Evolutionary conservation across 495 filamentous ascomycete species (phyloP), one percentile per base, ranked within the genome.

Genomic region (Aspergillus egyptiacus): DNA sequence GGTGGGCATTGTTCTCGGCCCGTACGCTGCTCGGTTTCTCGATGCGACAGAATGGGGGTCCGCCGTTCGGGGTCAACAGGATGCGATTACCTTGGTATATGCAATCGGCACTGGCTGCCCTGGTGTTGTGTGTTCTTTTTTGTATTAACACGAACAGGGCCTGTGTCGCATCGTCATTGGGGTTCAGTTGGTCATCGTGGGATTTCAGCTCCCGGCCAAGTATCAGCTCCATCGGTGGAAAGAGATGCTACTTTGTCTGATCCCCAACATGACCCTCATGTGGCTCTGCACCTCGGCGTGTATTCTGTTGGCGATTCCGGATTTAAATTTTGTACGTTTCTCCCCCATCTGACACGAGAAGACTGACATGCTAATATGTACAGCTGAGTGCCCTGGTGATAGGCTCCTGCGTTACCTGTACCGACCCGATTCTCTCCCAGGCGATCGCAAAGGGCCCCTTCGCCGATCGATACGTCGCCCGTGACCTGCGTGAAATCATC

Each of bases 221-320:
- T 50, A 50, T n/a, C 47, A 50, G 27, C 36, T 28, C 27, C 19
- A 34, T 15, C 24, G 37, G 13, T 50, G 47, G 47, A 50, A 50
- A 19, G 47, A 50, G 28, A 50, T 50, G 47, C 27, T 50, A 11
- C 31, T 50, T 14, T 50, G 47, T 33, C 37, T 50, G 8, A 42
- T 50, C 10, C 47, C 47, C 5, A 50, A 50, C 27, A 50, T 50
- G 47, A 35, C 47, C 0, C 11, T 50, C 13, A 50, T 50, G 47
- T 50, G 47, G 47, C 37, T 50, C 6, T 31, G 38, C 25, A 50
- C 47, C 3, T 50, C 47, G 25, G 47, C 36, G 9, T 50, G 47
- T 19, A 19, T 50, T 2, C 18, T 50, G 15, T n/a, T 40, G 8
- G 30, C 27, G 18, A 42, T 50, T 25, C 47, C 47, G 3, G 9